Base-by-base conservation (phyloP, 179 eudicot genomes). In the Patellifolia procumbens region DNA sequence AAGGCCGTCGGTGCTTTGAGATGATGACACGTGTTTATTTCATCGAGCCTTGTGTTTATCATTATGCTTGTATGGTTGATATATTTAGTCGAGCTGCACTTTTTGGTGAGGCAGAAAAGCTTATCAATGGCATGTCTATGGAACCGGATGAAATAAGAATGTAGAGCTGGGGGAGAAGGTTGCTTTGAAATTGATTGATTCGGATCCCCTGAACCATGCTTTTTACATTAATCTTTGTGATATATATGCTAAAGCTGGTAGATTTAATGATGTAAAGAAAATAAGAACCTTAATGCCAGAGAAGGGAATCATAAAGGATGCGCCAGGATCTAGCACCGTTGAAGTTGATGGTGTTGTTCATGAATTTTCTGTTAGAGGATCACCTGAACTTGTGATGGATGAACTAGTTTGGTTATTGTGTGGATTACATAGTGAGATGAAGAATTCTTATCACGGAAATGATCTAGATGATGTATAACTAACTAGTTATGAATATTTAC, bases 1-100 rank as follows among this genome's bases (percentile, higher is more conserved):
- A 80, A 79, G 89, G 86, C 56, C 84, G 83, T 10, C 26, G 75
- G 76, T 84, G 86, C 74, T 89, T 89, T 77, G 80, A 83, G n/a
- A 45, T 42, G 66, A 89, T 89, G 91, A 78, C 34, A 17, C 63
- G 31, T 20, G 81, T 74, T 52, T 81, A 86, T 58, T 11, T 39
- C 29, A 80, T 89, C 31, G 81, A 81, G 76, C 91, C 92, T 8
- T 77, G 75, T 73, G 83, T 76, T 29, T 64, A 83, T 56, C 92
- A 89, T 68, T 89, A 79, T 79, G 88, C 90, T 35, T 86, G 89
- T 70, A 79, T 87, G 88, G 86, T 89, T 32, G 89, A 87, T 77
- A 72, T 82, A 12, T 82, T 89, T 32, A 82, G 89, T 74, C 84
- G 89, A 77, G 89, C 90, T 74, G 87, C 83, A 28, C 82, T 78